Evolutionary conservation across 768 basidiomycete species (phyloP), one percentile per base, ranked within the genome.

Genomic region (Collybiopsis confluens): DNA sequence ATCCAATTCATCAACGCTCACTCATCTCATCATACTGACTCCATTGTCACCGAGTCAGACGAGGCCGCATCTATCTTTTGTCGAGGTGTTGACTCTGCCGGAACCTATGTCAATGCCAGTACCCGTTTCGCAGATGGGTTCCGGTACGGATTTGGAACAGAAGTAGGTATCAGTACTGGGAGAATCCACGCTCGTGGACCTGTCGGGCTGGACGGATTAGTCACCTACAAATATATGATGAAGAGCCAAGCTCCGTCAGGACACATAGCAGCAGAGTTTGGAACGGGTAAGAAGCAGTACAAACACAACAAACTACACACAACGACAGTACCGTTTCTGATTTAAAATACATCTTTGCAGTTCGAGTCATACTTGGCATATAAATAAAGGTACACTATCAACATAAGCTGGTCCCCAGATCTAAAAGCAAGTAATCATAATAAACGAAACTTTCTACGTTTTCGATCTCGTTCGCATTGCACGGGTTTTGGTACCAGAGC

Each of bases 71-170:
- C 83, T 27, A 73, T 72, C 27, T 99, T 98, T 73, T 90, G 86
- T 66, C 79, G 88, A 16, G 91, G 91, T 6, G 86, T 98, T 21
- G 95, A 96, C 67, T 90, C 89, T 0, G 90, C 96, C 1, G 92
- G 94, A 27, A 92, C 92, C 4, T 99, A 88, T 62, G 80, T 96
- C 55, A 98, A 99, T 62, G 95, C 95, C 6, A 92, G 89, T 63
- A 98, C 97, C 9, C 81, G 97, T 35, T 98, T 99, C 66, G 88
- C 95, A 0, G 97, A 99, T 68, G 96, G 97, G 11, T 97, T 95
- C 70, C 72, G 96, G 56, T 98, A 93, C 65, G 97, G 97, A 0
- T 94, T 97, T 59, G 97, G 97, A 2, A 95, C 97, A 4, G 97
- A 98, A 70, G 96, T 99, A 0, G 97, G 97, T 8, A 97, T 99